phyloP scores from a whole-genome alignment of 2,329 filamentous ascomycete species.

The Sodiomyces alkalinus region DNA sequence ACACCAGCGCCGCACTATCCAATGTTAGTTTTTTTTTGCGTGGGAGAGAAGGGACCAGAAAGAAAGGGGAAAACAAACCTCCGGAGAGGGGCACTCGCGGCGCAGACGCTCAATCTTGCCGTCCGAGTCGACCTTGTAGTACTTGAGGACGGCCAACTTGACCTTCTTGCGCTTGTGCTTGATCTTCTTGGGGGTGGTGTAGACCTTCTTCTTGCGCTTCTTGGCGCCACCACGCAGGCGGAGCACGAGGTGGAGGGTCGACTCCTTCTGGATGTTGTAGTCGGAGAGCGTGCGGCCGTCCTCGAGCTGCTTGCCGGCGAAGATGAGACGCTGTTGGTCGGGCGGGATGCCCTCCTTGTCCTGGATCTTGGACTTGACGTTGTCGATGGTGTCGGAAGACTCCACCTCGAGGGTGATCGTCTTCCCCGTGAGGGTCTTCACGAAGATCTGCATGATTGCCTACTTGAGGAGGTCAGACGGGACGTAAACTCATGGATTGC shows the following conservation, averaged over 20 bases:
- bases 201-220: constrained; percentile 99
- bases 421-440: constrained; percentile 92
- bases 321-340: constrained; percentile 98
- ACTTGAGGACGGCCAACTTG: constrained; percentile 99
- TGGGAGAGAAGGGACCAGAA: too few relatives aligned
- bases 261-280: constrained; percentile 99
- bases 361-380: constrained; percentile 98
- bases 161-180: constrained; percentile 99
- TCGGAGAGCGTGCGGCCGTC: constrained; percentile 97
- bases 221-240: constrained; percentile 97
- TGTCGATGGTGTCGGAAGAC: constrained; percentile 99
- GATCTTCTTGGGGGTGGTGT: constrained; percentile 99
- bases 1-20: constrained; percentile 92
- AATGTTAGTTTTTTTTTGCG: too few relatives aligned
- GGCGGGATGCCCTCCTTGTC: constrained; percentile 99
- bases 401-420: constrained; percentile 99
- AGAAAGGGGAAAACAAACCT: constrained; percentile 43
- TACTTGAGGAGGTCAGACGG: constrained; percentile 30
- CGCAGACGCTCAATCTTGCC: constrained; percentile 99
- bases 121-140: constrained; percentile 99
- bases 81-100: constrained; percentile 88
- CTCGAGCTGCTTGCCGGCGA: constrained; percentile 99
- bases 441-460: constrained; percentile 65
- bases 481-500: too few relatives aligned
- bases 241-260: constrained; percentile 92